Base-by-base conservation (phyloP, 1,139 yeast species). In the Pichia sp. region DNA sequence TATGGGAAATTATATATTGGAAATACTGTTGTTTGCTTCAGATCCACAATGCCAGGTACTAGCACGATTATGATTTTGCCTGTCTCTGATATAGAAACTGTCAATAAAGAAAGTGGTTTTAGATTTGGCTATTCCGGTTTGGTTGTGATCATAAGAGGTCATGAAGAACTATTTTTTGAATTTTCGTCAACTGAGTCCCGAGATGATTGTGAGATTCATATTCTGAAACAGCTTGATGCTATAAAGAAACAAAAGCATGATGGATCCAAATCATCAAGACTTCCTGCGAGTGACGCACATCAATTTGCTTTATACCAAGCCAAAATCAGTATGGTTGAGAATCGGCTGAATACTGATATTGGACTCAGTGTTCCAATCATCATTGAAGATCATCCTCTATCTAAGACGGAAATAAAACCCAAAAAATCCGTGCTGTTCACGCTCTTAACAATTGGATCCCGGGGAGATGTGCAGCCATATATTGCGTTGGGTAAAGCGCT, bases 401-500 rank as follows among this genome's bases (percentile, higher is more conserved):
- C 70, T 49, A 73, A 73, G 49, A 74, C 80, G 0, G 74, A 68
- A 44, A 65, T 80, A 29, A 70, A 67, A 42, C 81, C 87, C 0
- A 59, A 69, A 0, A 73, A 75, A 29, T 66, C 78, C 1, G 73
- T 73, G 52, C 76, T 73, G 38, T 76, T 90, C 55, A 82, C 87
- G 0, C 66, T 88, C 45, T 65, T 90, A 47, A 90, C 97, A 0
- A 90, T 90, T 58, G 97, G 97, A 0, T 86, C 96, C 0, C 70
- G 97, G 47, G 97, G 97, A 38, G 97, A 90, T 64, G 97, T 90
- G 6, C 97, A 90, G 61, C 97, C 97, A 0, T 92, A 88, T 59
- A 83, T 90, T 52, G 92, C 97, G 0, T 65, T 90, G n/a, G 94
- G 86, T 0, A 78, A 80, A 54, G 95, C 92, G 0, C 67, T 90